Base-by-base conservation (phyloP, 768 basidiomycete species). In the Albatrellus ellisii region DNA sequence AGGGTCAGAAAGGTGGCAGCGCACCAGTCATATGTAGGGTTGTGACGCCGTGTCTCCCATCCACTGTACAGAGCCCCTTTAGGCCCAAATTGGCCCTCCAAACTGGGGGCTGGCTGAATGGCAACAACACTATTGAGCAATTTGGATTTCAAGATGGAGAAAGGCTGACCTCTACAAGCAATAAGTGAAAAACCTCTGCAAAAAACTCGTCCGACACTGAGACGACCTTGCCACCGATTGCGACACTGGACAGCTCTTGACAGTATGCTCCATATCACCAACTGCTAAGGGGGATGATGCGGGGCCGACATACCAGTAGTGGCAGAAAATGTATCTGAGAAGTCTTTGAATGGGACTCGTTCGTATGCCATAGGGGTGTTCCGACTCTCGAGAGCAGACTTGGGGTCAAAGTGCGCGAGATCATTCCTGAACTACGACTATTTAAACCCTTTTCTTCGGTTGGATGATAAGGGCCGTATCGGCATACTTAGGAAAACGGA, bases 21-120 rank as follows among this genome's bases (percentile, higher is more conserved):
- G 38, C 50, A 89, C 94, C 95, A 98, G 59, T 99, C 95, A 53
- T 79, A 75, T 2, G 69, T 55, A 1, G 83, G 77, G 60, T 95
- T 97, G 60, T 99, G 95, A 51, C 95, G 65, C 31, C 90, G 67
- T 21, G 71, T 73, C 59, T 99, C 95, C 95, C 95, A 99, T 41
- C 92, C 95, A 49, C 81, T 87, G 60, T 71, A 98, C 18, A 97
- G 62, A 0, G 94, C 94, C 18, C 95, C 95, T 31, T 91, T 94
- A 2, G 90, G 86, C 6, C 94, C 94, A 52, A 91, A 99, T 51
- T 91, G 88, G n/a, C 95, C 95, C 60, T 92, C 91, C 56, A 95
- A 62, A 50, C 80, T 88, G 4, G 70, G 73, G 18, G 92, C 77
- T 6, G 92, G 84, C 91, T 95, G 20, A 31, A 31, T 27, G 24